These are phyloP conservation scores for Venturia nashicola DNA, from an alignment of 2,329 filamentous ascomycete genomes.

Conservation along the genomic window DNA sequence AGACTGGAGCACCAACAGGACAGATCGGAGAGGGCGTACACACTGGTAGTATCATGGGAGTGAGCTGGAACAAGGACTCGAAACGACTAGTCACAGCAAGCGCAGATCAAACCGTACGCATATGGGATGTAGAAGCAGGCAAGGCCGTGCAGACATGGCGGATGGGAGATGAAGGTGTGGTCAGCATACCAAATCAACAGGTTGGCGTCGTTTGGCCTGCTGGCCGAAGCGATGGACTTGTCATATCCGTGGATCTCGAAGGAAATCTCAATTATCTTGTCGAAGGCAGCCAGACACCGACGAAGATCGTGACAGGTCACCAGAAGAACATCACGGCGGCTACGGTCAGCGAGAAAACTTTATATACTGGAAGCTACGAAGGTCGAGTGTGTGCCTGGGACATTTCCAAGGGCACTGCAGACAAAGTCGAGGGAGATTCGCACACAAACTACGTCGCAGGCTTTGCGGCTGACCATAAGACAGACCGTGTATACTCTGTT, in stretches of 20 bases:
- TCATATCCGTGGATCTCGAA: conserved; percentile 79
- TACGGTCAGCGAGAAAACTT: conserved; percentile 45
- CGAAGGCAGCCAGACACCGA: conserved; percentile 56
- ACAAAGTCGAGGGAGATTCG: conserved; percentile 62
- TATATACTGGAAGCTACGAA: conserved; percentile 89
- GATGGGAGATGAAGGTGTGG: conserved; percentile 60
- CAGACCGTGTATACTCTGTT: conserved; percentile 59
- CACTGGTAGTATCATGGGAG: conserved; percentile 81
- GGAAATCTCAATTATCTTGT: conserved; percentile 85
- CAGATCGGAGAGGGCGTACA: conserved; percentile 76
- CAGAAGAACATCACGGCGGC: conserved; percentile 83
- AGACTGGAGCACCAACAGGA: conserved; percentile 72
- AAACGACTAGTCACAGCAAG: conserved; percentile 81
- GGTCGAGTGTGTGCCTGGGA: conserved; percentile 83
- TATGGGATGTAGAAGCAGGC: conserved; percentile 81
- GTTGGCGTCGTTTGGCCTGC: conserved; percentile 86
- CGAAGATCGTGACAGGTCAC: conserved; percentile 69
- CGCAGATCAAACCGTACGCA: conserved; percentile 77
- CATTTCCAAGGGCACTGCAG: conserved; percentile 52
- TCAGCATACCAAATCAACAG: conserved; percentile 73
- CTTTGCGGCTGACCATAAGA: conserved; percentile 42
- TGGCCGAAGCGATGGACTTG: conserved; percentile 68
- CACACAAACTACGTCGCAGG: conserved; percentile 81
- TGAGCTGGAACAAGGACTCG: conserved; percentile 82
- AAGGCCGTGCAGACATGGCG: conserved; percentile 72